Evolutionary conservation across 2,329 filamentous ascomycete genomes (phyloP), one percentile per base, ranked within the genome.

Genomic region (Arthroderma sp.): DNA sequence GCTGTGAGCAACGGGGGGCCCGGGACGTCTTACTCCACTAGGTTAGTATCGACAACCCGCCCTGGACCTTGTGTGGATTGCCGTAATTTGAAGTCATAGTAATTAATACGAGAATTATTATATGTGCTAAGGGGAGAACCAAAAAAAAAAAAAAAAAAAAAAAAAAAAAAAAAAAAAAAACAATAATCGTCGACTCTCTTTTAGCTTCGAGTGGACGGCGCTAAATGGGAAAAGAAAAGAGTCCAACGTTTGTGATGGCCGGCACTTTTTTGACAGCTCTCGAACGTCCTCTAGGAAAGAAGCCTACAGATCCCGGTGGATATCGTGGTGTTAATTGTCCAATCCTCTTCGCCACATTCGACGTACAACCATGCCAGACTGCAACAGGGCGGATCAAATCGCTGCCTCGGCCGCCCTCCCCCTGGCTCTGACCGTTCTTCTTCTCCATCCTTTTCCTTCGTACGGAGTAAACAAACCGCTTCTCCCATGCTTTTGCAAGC

Each of bases 61-160:
- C 47, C 47, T 51, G 47, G 47, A 51, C 47, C 47, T 51, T 51
- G 28, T 51, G 47, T 33, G 47, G 47, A 17, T 51, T 47, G 41
- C 41, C 21, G 25, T 51, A 35, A 51, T 51, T 51, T 51, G 47
- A 51, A 51, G 25, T 25, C 47, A 51, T 47, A 47, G 21, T 47
- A 47, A 33, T 51, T n/a, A 51, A 51, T 51, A 51, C 47, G 47
- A 51, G 47, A 51, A 51, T 33, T 51, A 31, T 51, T 33, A 51
- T 51, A 51, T 51, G 28, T 51, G 47, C 47, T 51, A 31, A 51
- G 17, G 13, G n/a, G n/a, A n/a, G n/a, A n/a, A n/a, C 43, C n/a
- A 25, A 49, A 28, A 9, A 5, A 5, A n/a, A 51, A 51, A 51
- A 51, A 35, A 7, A 51, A 33, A 51, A 51, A 31, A 31, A 49